Percentiles rank a stretch among this genome's conserved stretches.
Conservation (phyloP, 768 basidiomycete genomes). For the Wakefieldia striispora region DNA sequence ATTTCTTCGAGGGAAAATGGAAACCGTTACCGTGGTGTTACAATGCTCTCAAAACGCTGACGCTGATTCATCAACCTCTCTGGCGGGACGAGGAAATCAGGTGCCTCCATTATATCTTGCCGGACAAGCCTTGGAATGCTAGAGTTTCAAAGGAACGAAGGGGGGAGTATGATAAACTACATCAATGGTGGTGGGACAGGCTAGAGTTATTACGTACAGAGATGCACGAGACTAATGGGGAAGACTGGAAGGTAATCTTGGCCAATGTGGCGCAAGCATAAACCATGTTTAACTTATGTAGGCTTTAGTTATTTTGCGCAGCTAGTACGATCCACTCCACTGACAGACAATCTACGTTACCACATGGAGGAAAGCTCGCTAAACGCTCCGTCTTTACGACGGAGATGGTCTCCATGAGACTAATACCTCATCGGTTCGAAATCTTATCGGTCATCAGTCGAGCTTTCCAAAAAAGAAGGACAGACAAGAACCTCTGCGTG, state of each 20-base stretch:
- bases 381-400: constrained; percentile 15
- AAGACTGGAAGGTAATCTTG: constrained; percentile 50
- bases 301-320: neutral
- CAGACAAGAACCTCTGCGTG: constrained; percentile 71
- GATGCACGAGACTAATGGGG: constrained; percentile 42
- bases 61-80: constrained; percentile 62
- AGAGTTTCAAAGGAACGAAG: constrained; percentile 41
- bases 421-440: constrained; percentile 91
- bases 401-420: constrained; percentile 69
- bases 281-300: neutral
- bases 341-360: neutral
- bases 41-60: constrained; percentile 90
- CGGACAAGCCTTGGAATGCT: constrained; percentile 83
- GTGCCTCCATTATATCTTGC: constrained; percentile 83
- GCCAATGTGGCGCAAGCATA: constrained; percentile 42
- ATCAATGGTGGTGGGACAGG: constrained; percentile 81
- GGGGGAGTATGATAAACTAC: constrained; percentile 50
- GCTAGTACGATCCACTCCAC: neutral
- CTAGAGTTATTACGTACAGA: constrained; percentile 44
- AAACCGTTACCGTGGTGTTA: constrained; percentile 80
- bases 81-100: constrained; percentile 88
- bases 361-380: neutral
- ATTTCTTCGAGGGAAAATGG: constrained; percentile 77
- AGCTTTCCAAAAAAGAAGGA: neutral
- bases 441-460: constrained; percentile 48